A percentile compares a stretch with the other conserved stretches of the same genome.
phyloP scores from a whole-genome alignment of 225 moss, liverwort and hornwort genomes.

The Sphagnum contortum region DNA sequence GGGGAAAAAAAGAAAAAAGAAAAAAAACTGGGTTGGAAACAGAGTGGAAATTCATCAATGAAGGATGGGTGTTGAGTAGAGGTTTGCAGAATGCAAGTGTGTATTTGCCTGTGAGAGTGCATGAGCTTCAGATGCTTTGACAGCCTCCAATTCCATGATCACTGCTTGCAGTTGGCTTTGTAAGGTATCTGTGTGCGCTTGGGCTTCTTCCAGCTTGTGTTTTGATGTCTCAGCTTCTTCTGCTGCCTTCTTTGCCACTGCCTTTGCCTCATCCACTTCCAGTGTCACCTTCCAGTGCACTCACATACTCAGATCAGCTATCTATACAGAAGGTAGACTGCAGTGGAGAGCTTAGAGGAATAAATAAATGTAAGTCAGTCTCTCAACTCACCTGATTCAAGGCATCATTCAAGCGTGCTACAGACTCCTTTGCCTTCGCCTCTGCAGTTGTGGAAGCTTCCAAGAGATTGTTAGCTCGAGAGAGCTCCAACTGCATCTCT shows the following conservation, averaged over 20 bases:
- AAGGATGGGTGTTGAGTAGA: too few relatives aligned
- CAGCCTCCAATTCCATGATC: conserved; percentile 22
- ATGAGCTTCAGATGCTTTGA: conserved; percentile 35
- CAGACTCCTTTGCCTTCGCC: conserved; percentile 16
- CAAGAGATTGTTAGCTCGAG: conserved; percentile 29
- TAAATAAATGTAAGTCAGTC: too few relatives aligned
- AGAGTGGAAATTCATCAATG: too few relatives aligned
- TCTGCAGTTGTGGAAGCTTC: conserved; percentile 35
- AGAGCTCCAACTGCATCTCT: conserved; percentile 16
- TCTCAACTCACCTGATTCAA: conserved; percentile 29
- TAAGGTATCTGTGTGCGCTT: conserved; percentile 28
- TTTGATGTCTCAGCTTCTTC: conserved; percentile 25
- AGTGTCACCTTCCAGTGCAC: conserved; percentile 21
- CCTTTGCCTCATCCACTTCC: conserved; percentile 37
- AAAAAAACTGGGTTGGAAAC: too few relatives aligned
- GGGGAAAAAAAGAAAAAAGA: too few relatives aligned
- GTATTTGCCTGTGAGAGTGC: conserved; percentile 26
- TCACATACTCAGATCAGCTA: too few relatives aligned
- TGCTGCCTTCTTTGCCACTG: conserved; percentile 17
- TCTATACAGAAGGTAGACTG: too few relatives aligned
- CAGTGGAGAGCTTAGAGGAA: too few relatives aligned
- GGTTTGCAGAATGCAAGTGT: background rate
- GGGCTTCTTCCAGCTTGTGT: conserved; percentile 26
- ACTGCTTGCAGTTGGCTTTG: conserved; percentile 18
- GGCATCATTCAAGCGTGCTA: conserved; percentile 19